Evolutionary conservation across 2,329 filamentous ascomycete genomes (phyloP), one percentile per base, ranked within the genome.

Genomic region (Ascochyta fabae): DNA sequence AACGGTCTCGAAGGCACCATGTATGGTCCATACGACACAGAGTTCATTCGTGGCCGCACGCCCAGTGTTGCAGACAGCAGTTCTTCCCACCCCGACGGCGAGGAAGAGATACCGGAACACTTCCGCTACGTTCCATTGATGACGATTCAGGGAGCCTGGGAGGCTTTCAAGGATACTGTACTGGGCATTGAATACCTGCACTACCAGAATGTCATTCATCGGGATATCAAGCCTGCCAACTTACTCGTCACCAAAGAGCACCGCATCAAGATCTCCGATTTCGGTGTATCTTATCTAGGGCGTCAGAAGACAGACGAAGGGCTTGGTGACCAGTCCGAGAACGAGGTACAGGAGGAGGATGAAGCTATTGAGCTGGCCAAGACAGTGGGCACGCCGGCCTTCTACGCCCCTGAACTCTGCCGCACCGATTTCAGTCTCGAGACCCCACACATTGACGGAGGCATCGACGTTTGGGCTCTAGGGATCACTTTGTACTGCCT

Each of bases 331-430:
- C 57, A 87, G 80, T 89, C 89, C 4, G 91, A 96, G 71, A 91
- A 88, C 0, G 93, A 97, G 73, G 90, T 91, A 10, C 87, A 86
- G 36, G 91, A 96, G 68, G 87, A 96, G 55, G 93, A 97, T 66
- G 92, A 97, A 72, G 93, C 96, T 60, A 86, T 96, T 57, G 95
- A 98, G 73, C 81, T 99, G n/a, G 94, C 95, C 57, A 98, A 98
- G 81, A 98, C 95, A 1, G 95, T 98, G 6, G 95, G 95, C 48
- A 99, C 95, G 0, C 95, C 95, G 6, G 95, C 94, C 1, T 99
- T 99, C 77, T 99, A 97, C 71, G 95, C 95, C 1, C 95, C 95
- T 4, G 95, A 99, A 75, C 83, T 99, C 34, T 99, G 95, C 78
- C 95, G 93, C 73, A 96, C 91, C 1, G 92, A 95, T 56, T 77